Conservation (phyloP, 2,329 filamentous ascomycete genomes). For the Monosporascus sp. region DNA sequence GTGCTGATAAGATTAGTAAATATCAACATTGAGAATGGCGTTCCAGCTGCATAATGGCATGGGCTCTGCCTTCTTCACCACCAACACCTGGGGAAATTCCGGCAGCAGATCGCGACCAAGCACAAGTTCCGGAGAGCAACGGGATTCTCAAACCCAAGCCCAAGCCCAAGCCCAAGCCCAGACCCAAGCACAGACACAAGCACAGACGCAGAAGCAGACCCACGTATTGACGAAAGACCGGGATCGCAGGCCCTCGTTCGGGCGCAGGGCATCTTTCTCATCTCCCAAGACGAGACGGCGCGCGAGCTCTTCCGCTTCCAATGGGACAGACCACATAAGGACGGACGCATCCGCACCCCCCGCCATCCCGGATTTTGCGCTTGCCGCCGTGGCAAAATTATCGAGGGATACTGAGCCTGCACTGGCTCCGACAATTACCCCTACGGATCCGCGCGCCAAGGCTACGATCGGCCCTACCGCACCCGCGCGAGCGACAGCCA, state of each 20-base stretch:
- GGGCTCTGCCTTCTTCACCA: slow-evolving; percentile 19
- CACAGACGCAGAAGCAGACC: slow-evolving; percentile 11
- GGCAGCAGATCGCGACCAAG: slow-evolving; percentile 27
- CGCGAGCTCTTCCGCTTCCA: slow-evolving; percentile 37
- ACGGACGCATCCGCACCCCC: slow-evolving; percentile 45
- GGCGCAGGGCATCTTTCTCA: slow-evolving; percentile 49
- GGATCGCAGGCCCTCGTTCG: slow-evolving; percentile 48
- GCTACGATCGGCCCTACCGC: slow-evolving; percentile 39
- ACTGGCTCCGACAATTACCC: slow-evolving; percentile 23
- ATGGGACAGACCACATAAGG: slow-evolving; percentile 22
- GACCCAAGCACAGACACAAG: not conserved
- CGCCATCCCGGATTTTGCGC: slow-evolving; percentile 49
- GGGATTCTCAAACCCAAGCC: slow-evolving; percentile 4
- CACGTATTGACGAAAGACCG: slow-evolving; percentile 39
- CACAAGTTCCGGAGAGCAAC: slow-evolving; percentile 29
- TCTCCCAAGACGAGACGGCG: slow-evolving; percentile 34
- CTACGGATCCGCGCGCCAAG: slow-evolving; percentile 34
- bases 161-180: not conserved
- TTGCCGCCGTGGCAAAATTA: slow-evolving; percentile 43
- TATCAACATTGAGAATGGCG: not conserved
- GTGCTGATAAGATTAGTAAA: not conserved
- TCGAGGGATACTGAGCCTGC: slow-evolving; percentile 26
- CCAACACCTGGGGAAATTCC: slow-evolving; percentile 22
- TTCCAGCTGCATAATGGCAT: slow-evolving; percentile 1
- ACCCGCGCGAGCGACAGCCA: slow-evolving; percentile 23